A percentile compares a stretch with the other conserved stretches of the same genome.
phyloP scores from a whole-genome alignment of 306 rosid species.

The Hippophae gyantsensis region DNA sequence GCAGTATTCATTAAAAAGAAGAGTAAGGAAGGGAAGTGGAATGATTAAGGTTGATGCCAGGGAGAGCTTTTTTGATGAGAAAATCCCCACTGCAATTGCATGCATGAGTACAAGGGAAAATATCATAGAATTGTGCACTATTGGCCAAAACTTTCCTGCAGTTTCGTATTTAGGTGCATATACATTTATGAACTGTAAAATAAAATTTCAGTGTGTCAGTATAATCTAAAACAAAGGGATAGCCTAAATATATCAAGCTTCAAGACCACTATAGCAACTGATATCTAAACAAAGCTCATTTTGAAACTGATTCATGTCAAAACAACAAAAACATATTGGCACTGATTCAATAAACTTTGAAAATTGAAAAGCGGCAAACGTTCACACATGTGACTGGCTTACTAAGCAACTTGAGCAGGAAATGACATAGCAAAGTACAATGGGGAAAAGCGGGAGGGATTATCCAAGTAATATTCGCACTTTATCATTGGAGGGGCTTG shows the following conservation, averaged over 20 bases:
- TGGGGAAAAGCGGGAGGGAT: too few relatives aligned
- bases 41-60: conserved; percentile 31
- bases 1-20: conserved; percentile 85
- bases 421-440: too few relatives aligned
- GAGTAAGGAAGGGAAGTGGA: conserved; percentile 82
- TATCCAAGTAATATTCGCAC: too few relatives aligned
- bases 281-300: too few relatives aligned
- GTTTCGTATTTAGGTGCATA: conserved; percentile 69
- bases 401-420: too few relatives aligned
- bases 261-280: background rate
- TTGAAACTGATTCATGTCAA: too few relatives aligned
- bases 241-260: background rate
- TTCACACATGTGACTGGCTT: too few relatives aligned
- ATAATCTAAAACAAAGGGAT: conserved; percentile 6
- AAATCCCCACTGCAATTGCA: conserved; percentile 82
- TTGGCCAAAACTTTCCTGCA: conserved; percentile 92
- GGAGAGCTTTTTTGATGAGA: conserved; percentile 58
- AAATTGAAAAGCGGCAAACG: too few relatives aligned
- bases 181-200: conserved; percentile 71
- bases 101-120: conserved; percentile 92
- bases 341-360: too few relatives aligned
- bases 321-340: too few relatives aligned
- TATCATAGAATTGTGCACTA: conserved; percentile 67
- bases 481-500: too few relatives aligned
- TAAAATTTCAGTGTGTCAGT: conserved; percentile 19